phyloP scores from a whole-genome alignment of 768 basidiomycete genomes.

The Pleurotus cornucopiae region DNA sequence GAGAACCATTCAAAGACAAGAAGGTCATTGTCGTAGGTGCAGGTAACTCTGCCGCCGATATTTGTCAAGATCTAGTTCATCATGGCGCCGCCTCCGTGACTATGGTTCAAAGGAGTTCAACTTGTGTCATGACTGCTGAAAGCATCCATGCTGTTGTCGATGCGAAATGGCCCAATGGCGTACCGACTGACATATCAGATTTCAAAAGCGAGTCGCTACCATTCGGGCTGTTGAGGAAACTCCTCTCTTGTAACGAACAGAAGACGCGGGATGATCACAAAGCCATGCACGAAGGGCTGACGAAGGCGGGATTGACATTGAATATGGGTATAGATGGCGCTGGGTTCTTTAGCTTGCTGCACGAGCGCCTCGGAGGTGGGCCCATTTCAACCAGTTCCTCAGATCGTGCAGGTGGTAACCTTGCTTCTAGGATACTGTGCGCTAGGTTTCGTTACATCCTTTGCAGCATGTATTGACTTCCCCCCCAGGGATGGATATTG shows the following conservation, averaged over 20 bases:
- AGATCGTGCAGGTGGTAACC: background rate
- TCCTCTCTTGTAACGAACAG: constrained; percentile 14
- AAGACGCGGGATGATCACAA: constrained; percentile 20
- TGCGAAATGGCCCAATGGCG: constrained; percentile 16
- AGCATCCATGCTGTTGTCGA: constrained; percentile 4
- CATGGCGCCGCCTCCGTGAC: constrained; percentile 30
- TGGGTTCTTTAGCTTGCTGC: constrained; percentile 22
- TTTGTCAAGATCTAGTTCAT: constrained; percentile 30
- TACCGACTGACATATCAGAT: constrained; percentile 19
- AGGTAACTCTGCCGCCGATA: constrained; percentile 33
- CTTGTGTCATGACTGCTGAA: constrained; percentile 23
- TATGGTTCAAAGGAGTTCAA: constrained; percentile 39
- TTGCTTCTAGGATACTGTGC: constrained; percentile 12
- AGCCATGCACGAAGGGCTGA: constrained; percentile 28
- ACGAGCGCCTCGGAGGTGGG: constrained; percentile 29
- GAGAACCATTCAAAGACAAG: constrained; percentile 24
- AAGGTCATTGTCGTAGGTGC: constrained; percentile 36
- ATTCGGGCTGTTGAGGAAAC: constrained; percentile 17
- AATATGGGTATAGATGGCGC: constrained; percentile 28
- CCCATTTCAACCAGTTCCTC: background rate
- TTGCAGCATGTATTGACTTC: background rate
- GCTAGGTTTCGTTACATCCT: background rate
- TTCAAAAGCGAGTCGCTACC: constrained; percentile 21
- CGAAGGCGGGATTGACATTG: constrained; percentile 31
- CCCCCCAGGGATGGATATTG: constrained; percentile 35